These are phyloP conservation scores for Guillardia theta DNA, from an alignment of 78 protist genomes.

Conservation along the genomic window DNA sequence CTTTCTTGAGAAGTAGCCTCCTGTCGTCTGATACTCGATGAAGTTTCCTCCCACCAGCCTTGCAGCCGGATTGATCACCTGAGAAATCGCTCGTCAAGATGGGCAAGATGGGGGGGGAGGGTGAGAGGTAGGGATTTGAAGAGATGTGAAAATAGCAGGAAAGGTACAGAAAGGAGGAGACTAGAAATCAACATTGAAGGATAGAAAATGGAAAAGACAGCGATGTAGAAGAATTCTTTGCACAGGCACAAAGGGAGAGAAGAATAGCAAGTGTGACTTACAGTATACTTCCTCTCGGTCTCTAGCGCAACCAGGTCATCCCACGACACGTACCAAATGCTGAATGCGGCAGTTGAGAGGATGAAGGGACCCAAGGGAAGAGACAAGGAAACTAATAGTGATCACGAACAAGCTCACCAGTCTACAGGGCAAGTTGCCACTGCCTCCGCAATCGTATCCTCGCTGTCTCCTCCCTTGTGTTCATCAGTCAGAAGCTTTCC, in stretches of 20 bases:
- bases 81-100: neutral
- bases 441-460: neutral
- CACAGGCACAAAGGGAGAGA: neutral
- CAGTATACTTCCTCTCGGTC: neutral
- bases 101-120: neutral
- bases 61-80: neutral
- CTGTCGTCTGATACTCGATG: neutral
- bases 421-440: neutral
- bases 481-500: neutral
- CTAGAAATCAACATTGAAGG: neutral
- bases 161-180: neutral
- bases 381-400: neutral
- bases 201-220: neutral
- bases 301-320: slow-evolving; percentile 1
- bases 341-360: neutral
- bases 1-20: neutral
- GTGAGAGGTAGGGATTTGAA: neutral
- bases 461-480: neutral
- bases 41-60: neutral
- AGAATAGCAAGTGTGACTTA: neutral
- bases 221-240: neutral
- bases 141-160: neutral
- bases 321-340: slow-evolving; percentile 39
- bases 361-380: neutral
- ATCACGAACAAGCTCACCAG: neutral